Base-by-base conservation (phyloP, 2,329 filamentous ascomycete genomes). In the Claviceps africana region DNA sequence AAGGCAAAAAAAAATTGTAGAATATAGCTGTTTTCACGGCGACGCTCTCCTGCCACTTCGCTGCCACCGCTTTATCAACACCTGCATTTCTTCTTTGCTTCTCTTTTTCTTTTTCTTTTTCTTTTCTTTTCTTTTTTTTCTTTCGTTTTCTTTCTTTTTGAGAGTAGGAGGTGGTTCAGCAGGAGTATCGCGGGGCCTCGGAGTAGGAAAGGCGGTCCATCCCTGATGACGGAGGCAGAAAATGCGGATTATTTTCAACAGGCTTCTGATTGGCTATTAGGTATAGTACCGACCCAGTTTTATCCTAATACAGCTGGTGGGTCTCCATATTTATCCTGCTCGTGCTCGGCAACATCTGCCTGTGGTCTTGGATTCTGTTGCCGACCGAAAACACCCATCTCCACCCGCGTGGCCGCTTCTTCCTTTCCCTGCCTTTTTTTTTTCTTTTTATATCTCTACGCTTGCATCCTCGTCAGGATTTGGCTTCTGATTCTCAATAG, bases 341-440 rank as follows among this genome's bases (percentile, higher is more conserved):
- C 49, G 40, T 55, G 52, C 56, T 55, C 54, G 54, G 52, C 40
- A 56, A 54, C 57, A 53, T 55, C 55, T 56, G 56, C 56, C 35
- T 53, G 46, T 51, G 50, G 51, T 21, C 37, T 53, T 53, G 49
- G 43, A 30, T 43, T 39, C 31, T 51, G 53, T 50, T 55, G 45
- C 51, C 53, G 51, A 52, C 52, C 53, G 54, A 58, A 62, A 61
- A 62, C 56, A 61, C 57, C 55, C 57, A 62, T 60, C 61, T 58
- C 59, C 58, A 56, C 56, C 54, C 56, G 46, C 53, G 48, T 52
- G 54, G 50, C 37, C 48, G 50, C 21, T 35, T 51, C 51, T 51
- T 51, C 52, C 51, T 40, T 50, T 52, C 37, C 46, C 45, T 44
- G 52, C 56, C 56, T 25, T 25, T 25, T 25, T 55, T 60, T 56